These are phyloP conservation scores for Syzygium aqueum DNA, from an alignment of 345 rosid species.

Conservation along the genomic window DNA sequence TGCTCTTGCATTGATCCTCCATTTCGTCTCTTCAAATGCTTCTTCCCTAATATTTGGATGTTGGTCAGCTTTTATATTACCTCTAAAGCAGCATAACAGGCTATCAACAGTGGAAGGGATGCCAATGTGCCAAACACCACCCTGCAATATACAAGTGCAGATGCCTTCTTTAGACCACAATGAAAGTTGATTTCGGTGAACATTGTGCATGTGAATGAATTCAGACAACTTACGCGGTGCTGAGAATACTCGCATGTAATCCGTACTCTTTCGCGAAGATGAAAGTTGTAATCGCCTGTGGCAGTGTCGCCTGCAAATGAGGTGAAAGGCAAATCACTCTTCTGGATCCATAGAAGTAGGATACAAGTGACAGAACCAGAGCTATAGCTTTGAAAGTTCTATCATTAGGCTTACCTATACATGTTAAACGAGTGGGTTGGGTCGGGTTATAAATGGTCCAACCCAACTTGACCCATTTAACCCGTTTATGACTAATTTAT, in stretches of 20 bases:
- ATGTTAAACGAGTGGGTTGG: no score
- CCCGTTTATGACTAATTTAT: no score
- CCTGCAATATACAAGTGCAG: conserved; percentile 3
- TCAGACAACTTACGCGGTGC: conserved; percentile 27
- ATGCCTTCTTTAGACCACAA: background rate
- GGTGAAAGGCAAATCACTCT: background rate
- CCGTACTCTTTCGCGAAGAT: conserved; percentile 39
- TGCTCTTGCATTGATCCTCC: background rate
- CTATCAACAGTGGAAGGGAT: conserved; percentile 21
- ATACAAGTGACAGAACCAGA: background rate
- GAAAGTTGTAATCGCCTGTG: conserved; percentile 31
- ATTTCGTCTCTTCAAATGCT: background rate
- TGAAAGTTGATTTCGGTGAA: background rate
- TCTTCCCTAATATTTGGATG: background rate
- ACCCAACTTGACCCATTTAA: no score
- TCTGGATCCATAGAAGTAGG: background rate
- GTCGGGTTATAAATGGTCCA: no score
- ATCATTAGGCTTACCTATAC: background rate
- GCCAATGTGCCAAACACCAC: conserved; percentile 30
- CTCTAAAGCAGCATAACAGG: conserved; percentile 15
- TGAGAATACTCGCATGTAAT: conserved; percentile 27
- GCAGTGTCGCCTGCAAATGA: conserved; percentile 29
- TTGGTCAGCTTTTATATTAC: background rate
- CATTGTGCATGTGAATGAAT: background rate
- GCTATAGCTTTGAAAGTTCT: background rate